Percentiles rank a stretch among this genome's conserved stretches.
phyloP scores from a whole-genome alignment of 2,329 filamentous ascomycete species.

The Colletotrichum spinosum region DNA sequence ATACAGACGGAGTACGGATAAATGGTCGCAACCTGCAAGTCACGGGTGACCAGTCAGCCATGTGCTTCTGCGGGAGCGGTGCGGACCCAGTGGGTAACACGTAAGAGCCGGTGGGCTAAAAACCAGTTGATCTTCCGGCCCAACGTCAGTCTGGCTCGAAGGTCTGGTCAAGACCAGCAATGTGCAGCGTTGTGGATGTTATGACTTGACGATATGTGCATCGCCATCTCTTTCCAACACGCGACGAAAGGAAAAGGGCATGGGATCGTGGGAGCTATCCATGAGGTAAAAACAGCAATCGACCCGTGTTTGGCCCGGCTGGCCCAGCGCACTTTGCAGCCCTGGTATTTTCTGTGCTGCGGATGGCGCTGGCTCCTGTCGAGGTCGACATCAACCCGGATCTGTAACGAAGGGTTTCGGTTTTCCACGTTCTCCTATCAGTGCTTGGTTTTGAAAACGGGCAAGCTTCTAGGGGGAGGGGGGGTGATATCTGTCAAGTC shows the following conservation, averaged over 20 bases:
- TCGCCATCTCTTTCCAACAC: too few species aligned
- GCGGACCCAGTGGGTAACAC: background rate
- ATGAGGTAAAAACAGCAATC: slow-evolving; percentile 16
- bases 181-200: too few species aligned
- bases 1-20: background rate
- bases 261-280: slow-evolving; percentile 5
- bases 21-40: background rate
- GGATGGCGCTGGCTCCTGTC: slow-evolving; percentile 4
- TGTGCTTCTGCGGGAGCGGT: slow-evolving; percentile 11
- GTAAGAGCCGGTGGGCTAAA: slow-evolving; percentile 16
- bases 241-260: background rate
- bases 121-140: background rate
- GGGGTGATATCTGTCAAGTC: slow-evolving; percentile 15
- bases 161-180: too few species aligned
- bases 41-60: slow-evolving; percentile 21
- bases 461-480: slow-evolving; percentile 5
- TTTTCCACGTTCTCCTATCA: background rate
- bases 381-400: slow-evolving; percentile 7
- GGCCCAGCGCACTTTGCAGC: slow-evolving; percentile 23
- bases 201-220: too few species aligned
- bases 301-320: slow-evolving; percentile 30
- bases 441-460: slow-evolving; percentile 9
- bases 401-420: slow-evolving; percentile 14
- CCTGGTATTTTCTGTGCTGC: slow-evolving; percentile 14
- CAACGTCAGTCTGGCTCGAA: background rate